These are phyloP conservation scores for Trichaptum fuscoviolaceum DNA, from an alignment of 768 basidiomycete species.

Conservation along the genomic window DNA sequence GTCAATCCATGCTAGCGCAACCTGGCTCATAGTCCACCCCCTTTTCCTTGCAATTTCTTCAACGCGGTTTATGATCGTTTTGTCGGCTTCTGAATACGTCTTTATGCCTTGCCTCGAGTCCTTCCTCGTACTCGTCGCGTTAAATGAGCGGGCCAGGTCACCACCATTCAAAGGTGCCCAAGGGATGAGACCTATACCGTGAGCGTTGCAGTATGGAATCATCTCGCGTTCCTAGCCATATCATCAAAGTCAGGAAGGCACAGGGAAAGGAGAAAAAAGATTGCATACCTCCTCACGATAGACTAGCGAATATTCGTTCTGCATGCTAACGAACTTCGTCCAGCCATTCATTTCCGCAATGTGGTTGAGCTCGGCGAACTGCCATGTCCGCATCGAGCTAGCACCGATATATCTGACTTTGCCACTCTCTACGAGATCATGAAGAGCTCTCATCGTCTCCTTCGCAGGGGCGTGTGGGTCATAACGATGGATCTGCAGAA, in stretches of 20 bases:
- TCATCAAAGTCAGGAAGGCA: no score
- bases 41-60: conserved; percentile 32
- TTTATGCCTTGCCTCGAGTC: conserved; percentile 10
- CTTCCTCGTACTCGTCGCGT: neutral
- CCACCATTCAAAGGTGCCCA: conserved; percentile 33
- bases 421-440: conserved; percentile 38
- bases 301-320: conserved; percentile 37
- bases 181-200: conserved; percentile 36
- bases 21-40: conserved; percentile 32
- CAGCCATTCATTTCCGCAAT: conserved; percentile 20
- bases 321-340: conserved; percentile 44
- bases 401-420: conserved; percentile 34
- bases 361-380: conserved; percentile 18
- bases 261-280: neutral
- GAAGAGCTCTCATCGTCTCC: conserved; percentile 37
- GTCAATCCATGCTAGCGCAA: conserved; percentile 32
- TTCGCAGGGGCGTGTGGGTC: conserved; percentile 23
- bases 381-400: conserved; percentile 22
- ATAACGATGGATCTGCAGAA: conserved; percentile 32
- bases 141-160: conserved; percentile 20
- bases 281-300: conserved; percentile 36
- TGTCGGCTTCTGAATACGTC: conserved; percentile 17
- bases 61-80: conserved; percentile 25
- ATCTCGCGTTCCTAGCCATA: conserved; percentile 26
- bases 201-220: conserved; percentile 24